Percentiles rank a stretch among this genome's conserved stretches.
phyloP scores from a whole-genome alignment of 2,329 filamentous ascomycete species.

The Beauveria varroae region DNA sequence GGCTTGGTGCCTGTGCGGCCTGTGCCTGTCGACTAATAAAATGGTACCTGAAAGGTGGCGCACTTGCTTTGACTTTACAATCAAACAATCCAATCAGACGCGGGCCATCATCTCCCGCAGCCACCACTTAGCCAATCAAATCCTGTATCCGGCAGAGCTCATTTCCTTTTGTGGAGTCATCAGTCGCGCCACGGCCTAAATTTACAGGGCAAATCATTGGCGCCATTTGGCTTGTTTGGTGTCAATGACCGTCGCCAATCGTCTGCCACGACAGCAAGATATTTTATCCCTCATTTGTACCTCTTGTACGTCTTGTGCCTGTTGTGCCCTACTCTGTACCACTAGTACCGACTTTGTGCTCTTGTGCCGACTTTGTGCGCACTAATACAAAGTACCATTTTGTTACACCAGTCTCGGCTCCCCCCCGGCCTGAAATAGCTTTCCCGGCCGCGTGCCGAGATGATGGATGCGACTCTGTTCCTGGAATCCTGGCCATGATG shows the following conservation, averaged over 20 bases:
- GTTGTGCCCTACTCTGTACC: not conserved
- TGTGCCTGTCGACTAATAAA: not conserved
- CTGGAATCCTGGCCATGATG: not conserved
- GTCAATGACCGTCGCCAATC: not conserved
- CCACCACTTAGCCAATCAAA: not conserved
- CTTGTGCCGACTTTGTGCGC: not conserved
- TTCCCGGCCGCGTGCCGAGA: not conserved
- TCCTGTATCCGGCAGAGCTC: not conserved
- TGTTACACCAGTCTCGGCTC: not conserved
- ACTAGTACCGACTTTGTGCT: not conserved
- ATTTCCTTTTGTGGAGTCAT: not conserved
- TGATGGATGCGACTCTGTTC: not conserved
- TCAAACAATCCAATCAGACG: conserved; percentile 9
- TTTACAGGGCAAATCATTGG: too few relatives aligned
- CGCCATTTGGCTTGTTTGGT: not conserved
- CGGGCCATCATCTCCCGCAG: conserved; percentile 8
- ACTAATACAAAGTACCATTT: not conserved
- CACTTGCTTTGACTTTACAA: not conserved
- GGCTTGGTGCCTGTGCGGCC: not conserved
- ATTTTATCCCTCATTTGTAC: not conserved
- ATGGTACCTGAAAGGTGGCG: conserved; percentile 6
- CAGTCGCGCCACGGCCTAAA: not conserved
- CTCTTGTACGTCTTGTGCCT: not conserved
- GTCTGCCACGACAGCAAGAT: not conserved
- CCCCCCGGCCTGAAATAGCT: not conserved